These are phyloP conservation scores for Aspergillus sp. DNA, from an alignment of 2,329 filamentous ascomycete genomes.

Conservation along the genomic window DNA sequence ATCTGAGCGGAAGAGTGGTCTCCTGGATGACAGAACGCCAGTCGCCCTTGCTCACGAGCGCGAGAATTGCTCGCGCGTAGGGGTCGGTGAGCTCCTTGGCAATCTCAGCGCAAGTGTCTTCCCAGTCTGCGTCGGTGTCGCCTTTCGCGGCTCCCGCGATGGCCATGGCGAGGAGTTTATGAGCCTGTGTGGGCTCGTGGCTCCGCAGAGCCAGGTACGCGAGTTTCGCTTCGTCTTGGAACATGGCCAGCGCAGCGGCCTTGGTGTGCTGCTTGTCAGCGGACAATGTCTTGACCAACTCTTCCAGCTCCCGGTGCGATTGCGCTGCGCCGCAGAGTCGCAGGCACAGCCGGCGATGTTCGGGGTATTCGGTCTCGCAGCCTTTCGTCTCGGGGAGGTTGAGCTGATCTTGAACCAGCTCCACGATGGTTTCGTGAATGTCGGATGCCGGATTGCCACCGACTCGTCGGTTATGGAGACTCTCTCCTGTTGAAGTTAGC, in stretches of 20 bases:
- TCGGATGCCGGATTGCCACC: conserved; percentile 29
- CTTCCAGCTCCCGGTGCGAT: conserved; percentile 52
- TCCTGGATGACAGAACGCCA: conserved; percentile 62
- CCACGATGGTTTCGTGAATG: conserved; percentile 47
- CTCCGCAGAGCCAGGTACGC: conserved; percentile 58
- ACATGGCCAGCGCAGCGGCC: conserved; percentile 63
- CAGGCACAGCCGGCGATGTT: conserved; percentile 62
- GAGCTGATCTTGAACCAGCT: conserved; percentile 51
- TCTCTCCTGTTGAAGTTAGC: conserved; percentile 31
- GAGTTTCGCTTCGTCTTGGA: conserved; percentile 60
- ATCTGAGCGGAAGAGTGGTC: conserved; percentile 58
- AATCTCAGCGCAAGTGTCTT: conserved; percentile 63
- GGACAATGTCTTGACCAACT: conserved; percentile 54
- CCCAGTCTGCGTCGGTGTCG: conserved; percentile 58
- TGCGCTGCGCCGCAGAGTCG: conserved; percentile 61
- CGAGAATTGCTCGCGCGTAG: conserved; percentile 62
- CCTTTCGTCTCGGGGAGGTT: conserved; percentile 55
- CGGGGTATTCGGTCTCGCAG: conserved; percentile 53
- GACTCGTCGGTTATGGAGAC: conserved; percentile 34
- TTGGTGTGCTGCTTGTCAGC: conserved; percentile 60
- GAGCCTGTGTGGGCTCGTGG: conserved; percentile 55
- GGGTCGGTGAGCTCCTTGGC: conserved; percentile 63
- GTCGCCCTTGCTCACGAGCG: conserved; percentile 60
- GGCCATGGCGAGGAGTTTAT: conserved; percentile 58
- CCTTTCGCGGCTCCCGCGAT: conserved; percentile 49